Evolutionary conservation across 305 asterid species (phyloP), one percentile per base, ranked within the genome.

Genomic region (Petunia hybrid): DNA sequence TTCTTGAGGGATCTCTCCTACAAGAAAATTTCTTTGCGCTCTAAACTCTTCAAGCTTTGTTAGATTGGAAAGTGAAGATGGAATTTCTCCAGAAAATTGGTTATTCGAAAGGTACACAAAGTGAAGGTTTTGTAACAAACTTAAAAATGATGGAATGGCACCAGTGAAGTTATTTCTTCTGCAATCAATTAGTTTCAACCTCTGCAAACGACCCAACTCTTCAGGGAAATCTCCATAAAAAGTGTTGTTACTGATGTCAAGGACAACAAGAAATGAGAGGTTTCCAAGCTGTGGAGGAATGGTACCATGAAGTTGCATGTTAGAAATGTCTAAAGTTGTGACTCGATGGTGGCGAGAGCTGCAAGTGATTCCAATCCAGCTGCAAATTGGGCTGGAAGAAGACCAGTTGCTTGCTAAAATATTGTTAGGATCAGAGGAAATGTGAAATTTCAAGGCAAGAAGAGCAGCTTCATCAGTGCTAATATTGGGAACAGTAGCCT

Each of bases 261-360:
- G 85, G 6, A 77, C 80, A 41, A 53, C 77, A 3, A 88, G 87
- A 80, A 85, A 87, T 0, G 87, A 82, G 46, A 88, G 85, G 71
- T 88, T 85, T 39, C 89, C 88, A 6, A 88, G 7, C 0, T 77
- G 68, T 13, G 88, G 85, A 16, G 91, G 64, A 36, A 88, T 43
- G 4, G 1, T 78, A 38, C 87, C 91, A 1, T 46, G 40, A 9
- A 86, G 80, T n/a, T 78, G 84, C 87, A 86, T 76, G 82, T 76
- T 36, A 0, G 82, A 74, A 38, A 86, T 14, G 14, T 81, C 57
- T 36, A 86, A 59, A n/a, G 84, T 81, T 5, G 78, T 62, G 22
- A 84, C 81, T 51, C 89, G 56, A 55, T 53, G 81, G 74, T 86
- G 76, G 60, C 51, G 31, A 9, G 67, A 41, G 61, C 36, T 62